Base-by-base conservation (phyloP, 1,139 yeast species). In the Kodamaea ohmeri region DNA sequence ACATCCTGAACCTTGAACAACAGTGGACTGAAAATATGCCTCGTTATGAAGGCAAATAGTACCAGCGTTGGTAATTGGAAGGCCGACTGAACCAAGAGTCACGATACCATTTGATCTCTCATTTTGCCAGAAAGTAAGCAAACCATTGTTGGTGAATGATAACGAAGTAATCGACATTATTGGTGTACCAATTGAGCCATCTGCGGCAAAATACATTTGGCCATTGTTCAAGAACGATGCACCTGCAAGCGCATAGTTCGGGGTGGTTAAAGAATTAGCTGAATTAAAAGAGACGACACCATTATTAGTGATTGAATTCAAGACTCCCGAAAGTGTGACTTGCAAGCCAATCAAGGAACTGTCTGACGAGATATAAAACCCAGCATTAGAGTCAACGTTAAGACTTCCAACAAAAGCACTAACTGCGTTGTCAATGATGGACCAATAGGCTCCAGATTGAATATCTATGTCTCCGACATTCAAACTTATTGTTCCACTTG, bases 391-490 rank as follows among this genome's bases (percentile, higher is more conserved):
- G 13, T 55, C 46, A 24, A 51, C 52, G 14, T 43, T 29, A 21
- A 63, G 48, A 19, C 39, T 35, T 12, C 67, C 65, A 22, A 50
- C 48, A 32, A 58, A 48, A 4, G 53, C 40, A 13, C 57, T 45
- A 34, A 49, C 38, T 17, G 58, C 58, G 41, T 62, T 62, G 45
- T 63, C 51, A 36, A 63, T 46, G 25, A 64, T 57, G 18, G 70
- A 63, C 61, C 62, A 64, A 43, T 53, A 61, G 13, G 52, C 65
- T 34, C 60, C 63, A 8, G 53, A 50, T n/a, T 52, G 46, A 35
- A 65, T 50, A 6, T 45, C 47, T n/a, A 60, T 49, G 40, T 53
- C 60, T 13, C 61, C 64, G 35, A 58, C 47, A 21, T 43, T 35
- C 35, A 56, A 44, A 25, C 46, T 41, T 27, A 56, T 35, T 14